phyloP scores from a whole-genome alignment of 305 asterid species.

The Euphrasia arctica region DNA sequence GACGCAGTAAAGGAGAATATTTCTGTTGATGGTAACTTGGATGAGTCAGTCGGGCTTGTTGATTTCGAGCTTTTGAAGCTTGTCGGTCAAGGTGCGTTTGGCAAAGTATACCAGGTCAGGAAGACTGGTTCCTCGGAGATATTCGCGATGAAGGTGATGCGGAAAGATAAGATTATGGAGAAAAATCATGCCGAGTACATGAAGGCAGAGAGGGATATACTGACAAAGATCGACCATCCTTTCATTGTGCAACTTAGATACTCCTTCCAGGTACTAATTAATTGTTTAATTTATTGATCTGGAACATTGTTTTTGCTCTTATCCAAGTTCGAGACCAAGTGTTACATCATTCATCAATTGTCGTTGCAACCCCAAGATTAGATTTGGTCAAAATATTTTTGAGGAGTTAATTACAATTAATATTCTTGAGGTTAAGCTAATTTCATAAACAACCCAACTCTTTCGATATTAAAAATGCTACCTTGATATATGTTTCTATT shows the following conservation, averaged over 20 bases:
- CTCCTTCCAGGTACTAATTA: conserved; percentile 74
- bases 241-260: conserved; percentile 75
- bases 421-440: background rate
- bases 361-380: background rate
- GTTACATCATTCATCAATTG: background rate
- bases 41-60: conserved; percentile 55
- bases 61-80: conserved; percentile 80
- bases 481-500: background rate
- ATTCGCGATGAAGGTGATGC: conserved; percentile 89
- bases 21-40: conserved; percentile 30
- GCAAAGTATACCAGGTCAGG: conserved; percentile 86
- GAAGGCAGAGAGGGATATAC: conserved; percentile 80
- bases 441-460: background rate
- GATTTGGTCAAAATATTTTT: background rate
- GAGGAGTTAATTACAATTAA: background rate
- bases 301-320: background rate
- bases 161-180: conserved; percentile 84
- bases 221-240: conserved; percentile 76
- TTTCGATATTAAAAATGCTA: background rate
- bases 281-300: background rate
- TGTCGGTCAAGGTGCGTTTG: conserved; percentile 93
- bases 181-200: conserved; percentile 75
- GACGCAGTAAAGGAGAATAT: conserved; percentile 35
- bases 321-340: background rate
- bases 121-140: conserved; percentile 69